A percentile compares a stretch with the other conserved stretches of the same genome.
phyloP scores from a whole-genome alignment of 306 rosid species.

The Medicago arabica region DNA sequence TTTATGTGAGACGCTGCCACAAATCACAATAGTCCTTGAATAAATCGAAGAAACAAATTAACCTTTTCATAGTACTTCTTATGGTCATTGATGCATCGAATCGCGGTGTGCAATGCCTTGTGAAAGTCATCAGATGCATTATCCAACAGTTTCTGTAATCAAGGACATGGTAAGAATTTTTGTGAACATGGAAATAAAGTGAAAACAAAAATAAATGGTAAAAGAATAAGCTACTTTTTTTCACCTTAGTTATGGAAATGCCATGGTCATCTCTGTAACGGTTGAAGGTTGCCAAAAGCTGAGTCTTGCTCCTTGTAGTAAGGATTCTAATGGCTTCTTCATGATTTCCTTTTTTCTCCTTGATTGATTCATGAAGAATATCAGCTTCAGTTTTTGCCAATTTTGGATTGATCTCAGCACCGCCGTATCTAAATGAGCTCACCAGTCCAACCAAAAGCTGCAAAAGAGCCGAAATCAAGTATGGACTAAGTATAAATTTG shows the following conservation, averaged over 20 bases:
- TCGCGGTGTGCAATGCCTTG: slow-evolving; percentile 61
- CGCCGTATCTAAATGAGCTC: slow-evolving; percentile 56
- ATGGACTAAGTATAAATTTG: no score
- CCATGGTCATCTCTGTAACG: slow-evolving; percentile 61
- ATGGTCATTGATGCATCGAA: slow-evolving; percentile 69
- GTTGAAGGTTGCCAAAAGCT: slow-evolving; percentile 59
- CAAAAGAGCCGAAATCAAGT: not conserved
- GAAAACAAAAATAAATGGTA: not conserved
- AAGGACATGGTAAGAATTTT: not conserved
- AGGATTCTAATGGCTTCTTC: slow-evolving; percentile 78
- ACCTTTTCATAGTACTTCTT: slow-evolving; percentile 78
- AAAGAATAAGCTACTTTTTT: not conserved
- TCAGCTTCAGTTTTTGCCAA: slow-evolving; percentile 65
- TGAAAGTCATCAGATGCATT: slow-evolving; percentile 45
- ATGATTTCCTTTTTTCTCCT: slow-evolving; percentile 52
- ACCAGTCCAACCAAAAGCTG: slow-evolving; percentile 68
- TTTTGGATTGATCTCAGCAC: slow-evolving; percentile 52
- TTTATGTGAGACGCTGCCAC: not conserved
- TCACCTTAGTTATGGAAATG: slow-evolving; percentile 69
- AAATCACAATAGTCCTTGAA: not conserved
- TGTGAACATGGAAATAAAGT: not conserved
- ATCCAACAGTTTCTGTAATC: slow-evolving; percentile 53
- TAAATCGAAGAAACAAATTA: slow-evolving; percentile 10
- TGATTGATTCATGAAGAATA: slow-evolving; percentile 67
- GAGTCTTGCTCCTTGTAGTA: slow-evolving; percentile 71